Evolutionary conservation across 2,329 filamentous ascomycete species (phyloP), one percentile per base, ranked within the genome.

Genomic region (Grosmannia clavigera): DNA sequence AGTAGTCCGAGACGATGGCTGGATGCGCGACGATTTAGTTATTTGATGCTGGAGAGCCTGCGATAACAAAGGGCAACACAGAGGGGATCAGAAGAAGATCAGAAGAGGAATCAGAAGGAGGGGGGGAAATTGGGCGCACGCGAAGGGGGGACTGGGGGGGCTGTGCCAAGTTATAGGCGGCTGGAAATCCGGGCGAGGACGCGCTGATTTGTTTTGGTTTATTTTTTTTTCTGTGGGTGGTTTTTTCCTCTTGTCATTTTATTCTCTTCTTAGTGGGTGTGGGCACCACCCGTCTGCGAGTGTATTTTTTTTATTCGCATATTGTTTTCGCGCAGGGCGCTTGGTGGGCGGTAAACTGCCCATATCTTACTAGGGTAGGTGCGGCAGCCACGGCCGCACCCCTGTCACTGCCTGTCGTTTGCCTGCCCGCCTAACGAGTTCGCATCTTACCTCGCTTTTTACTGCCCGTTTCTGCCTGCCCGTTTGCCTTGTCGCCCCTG

Each of bases 161-260:
- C 63, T 58, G 31, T n/a, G 56, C 46, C 54, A 61, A 64, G 64
- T 65, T 66, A 66, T 66, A 66, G 64, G 64, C 64, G 62, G 61
- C 62, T 63, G 64, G 64, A 48, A 60, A 60, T 52, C 51, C 61
- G 55, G 59, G 60, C 61, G 58, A 55, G 31, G 60, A 65, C 64
- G 64, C 64, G 64, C 64, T 65, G 64, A 65, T 65, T 65, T 64
- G 63, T 61, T 59, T 59, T 56, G 58, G 57, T 58, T 58, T 46
- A 33, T 58, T 57, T 52, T 31, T 16, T 35, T 19, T 29, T 2
- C 33, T 35, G 33, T 35, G 33, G 33, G 53, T 33, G 22, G 7
- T 58, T 58, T 61, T 60, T 58, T 50, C 50, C 3, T 51, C n/a
- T 50, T 27, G 25, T 55, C 38, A 46, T 58, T 38, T 59, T 54